Evolutionary conservation across 75 land plant genomes (phyloP).

Genomic region (Pseudotsuga menziesii): DNA sequence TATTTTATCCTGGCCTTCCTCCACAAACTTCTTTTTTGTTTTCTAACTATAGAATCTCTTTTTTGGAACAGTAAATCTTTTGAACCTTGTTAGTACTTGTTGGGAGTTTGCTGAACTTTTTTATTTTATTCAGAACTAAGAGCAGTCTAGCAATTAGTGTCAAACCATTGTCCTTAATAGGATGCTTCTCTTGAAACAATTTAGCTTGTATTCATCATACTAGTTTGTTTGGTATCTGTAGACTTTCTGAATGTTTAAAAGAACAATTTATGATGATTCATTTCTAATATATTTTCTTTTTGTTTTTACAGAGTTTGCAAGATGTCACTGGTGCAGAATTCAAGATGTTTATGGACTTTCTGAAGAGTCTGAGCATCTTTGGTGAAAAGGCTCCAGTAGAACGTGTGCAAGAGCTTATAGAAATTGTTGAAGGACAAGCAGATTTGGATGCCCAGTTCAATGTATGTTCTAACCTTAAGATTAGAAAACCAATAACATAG

Average conservation of each 20-base stretch:
- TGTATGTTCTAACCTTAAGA: constrained; percentile 33
- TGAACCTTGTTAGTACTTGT: not conserved
- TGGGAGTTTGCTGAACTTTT: no score
- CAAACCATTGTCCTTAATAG: no score
- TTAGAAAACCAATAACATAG: no score
- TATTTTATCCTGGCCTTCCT: not conserved
- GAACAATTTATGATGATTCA: not conserved
- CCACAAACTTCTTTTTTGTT: not conserved
- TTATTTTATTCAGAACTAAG: no score
- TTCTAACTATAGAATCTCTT: not conserved
- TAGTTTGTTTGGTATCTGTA: not conserved
- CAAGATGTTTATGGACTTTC: constrained; percentile 96
- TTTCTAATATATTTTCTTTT: not conserved
- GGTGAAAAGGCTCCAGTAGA: constrained; percentile 83
- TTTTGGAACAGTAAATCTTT: not conserved
- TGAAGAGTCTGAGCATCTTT: constrained; percentile 83
- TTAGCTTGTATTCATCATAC: no score
- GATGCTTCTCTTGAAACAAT: no score
- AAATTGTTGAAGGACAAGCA: constrained; percentile 94
- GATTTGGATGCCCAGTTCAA: constrained; percentile 92
- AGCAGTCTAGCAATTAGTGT: no score
- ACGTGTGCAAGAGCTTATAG: constrained; percentile 84
- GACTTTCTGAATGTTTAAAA: not conserved
- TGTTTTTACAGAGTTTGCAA: constrained; percentile 74
- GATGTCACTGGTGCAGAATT: constrained; percentile 98